Conservation (phyloP, 345 rosid species). For the Mercurialis annua region DNA sequence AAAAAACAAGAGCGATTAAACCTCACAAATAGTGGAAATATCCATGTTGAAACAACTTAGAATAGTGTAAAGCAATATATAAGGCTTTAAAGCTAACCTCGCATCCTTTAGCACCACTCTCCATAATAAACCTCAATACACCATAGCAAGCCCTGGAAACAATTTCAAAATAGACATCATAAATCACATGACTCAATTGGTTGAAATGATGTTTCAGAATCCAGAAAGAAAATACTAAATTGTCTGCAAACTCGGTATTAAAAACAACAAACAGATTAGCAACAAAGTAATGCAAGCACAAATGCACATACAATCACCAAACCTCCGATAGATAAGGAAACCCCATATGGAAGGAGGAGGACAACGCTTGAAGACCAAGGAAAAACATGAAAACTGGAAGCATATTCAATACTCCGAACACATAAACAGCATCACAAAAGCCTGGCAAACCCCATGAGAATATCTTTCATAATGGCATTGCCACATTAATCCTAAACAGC, state of each 20-base stretch:
- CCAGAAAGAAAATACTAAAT: background rate
- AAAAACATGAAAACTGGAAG: too few relatives aligned
- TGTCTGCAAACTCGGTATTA: background rate
- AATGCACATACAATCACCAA: background rate
- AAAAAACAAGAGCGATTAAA: background rate
- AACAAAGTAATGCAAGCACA: background rate
- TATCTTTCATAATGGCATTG: constrained; percentile 20
- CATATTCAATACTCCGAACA: constrained; percentile 44
- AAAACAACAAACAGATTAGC: background rate
- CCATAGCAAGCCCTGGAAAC: constrained; percentile 78
- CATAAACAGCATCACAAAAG: constrained; percentile 26
- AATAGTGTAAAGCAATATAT: background rate
- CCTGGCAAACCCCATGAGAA: constrained; percentile 36
- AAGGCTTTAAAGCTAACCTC: constrained; percentile 16
- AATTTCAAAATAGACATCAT: background rate
- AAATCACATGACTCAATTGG: background rate
- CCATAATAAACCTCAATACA: constrained; percentile 72
- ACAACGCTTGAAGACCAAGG: too few relatives aligned
- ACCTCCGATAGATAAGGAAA: too few relatives aligned
- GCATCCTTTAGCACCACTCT: constrained; percentile 35
- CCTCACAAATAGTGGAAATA: background rate
- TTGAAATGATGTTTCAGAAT: background rate
- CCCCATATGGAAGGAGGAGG: background rate
- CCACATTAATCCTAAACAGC: constrained; percentile 7
- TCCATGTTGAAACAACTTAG: background rate